Evolutionary conservation across 164 flowering plant genomes (phyloP).

Genomic region (Pachysandra terminalis): DNA sequence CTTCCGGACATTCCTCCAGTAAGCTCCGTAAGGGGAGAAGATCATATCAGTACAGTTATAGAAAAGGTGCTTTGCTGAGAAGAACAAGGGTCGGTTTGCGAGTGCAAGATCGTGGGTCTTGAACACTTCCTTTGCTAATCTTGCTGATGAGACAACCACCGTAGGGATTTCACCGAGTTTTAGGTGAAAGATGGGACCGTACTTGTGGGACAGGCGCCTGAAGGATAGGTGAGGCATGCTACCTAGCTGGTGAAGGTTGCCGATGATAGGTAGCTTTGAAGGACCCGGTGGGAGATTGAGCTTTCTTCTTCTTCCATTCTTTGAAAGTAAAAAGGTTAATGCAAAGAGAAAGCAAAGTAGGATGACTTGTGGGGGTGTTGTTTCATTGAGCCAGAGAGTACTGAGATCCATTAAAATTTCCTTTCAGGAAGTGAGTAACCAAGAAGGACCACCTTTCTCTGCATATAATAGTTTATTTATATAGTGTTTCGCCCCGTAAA

Average conservation of each 20-base stretch:
- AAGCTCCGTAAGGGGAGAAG: slow-evolving; percentile 39
- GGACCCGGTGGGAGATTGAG: slow-evolving; percentile 36
- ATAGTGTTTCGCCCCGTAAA: too few species aligned
- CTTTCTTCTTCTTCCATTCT: slow-evolving; percentile 11
- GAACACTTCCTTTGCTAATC: slow-evolving; percentile 33
- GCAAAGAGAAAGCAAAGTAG: slow-evolving; percentile 13
- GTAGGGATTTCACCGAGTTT: slow-evolving; percentile 39
- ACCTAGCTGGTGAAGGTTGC: slow-evolving; percentile 57
- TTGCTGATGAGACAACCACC: slow-evolving; percentile 45
- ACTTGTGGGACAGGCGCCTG: slow-evolving; percentile 20
- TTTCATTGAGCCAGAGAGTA: slow-evolving; percentile 14
- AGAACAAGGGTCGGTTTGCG: slow-evolving; percentile 25
- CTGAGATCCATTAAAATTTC: too few species aligned
- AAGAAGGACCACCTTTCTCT: too few species aligned
- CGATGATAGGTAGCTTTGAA: slow-evolving; percentile 44
- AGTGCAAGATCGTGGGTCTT: slow-evolving; percentile 23
- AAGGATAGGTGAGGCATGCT: slow-evolving; percentile 36
- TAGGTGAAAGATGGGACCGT: slow-evolving; percentile 38
- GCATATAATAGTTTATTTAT: too few species aligned
- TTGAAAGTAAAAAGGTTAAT: slow-evolving; percentile 2
- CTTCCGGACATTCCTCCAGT: slow-evolving; percentile 26
- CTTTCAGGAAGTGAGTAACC: too few species aligned
- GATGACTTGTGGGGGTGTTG: background rate
- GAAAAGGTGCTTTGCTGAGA: slow-evolving; percentile 25
- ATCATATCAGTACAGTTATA: slow-evolving; percentile 32